phyloP scores from a whole-genome alignment of 1,139 yeast genomes.

The Pichia sp. region DNA sequence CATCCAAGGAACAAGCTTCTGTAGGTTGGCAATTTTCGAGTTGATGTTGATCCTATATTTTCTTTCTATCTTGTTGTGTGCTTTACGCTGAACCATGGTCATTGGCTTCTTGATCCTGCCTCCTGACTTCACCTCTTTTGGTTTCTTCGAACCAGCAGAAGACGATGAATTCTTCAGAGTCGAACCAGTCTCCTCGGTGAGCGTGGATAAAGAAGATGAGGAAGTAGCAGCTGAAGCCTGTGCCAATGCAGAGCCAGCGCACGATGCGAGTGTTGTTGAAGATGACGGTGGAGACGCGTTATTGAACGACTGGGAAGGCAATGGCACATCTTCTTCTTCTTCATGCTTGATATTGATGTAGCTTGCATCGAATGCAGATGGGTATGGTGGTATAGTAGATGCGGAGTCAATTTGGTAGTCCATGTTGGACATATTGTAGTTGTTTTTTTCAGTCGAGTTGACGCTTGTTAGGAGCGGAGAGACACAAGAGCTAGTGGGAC shows the following conservation, averaged over 20 bases:
- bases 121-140: constrained; percentile 3
- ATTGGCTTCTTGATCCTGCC: constrained; percentile 26
- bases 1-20: constrained; percentile 61
- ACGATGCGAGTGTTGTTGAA: background rate
- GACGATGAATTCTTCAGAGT: background rate
- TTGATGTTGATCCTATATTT: constrained; percentile 69
- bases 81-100: constrained; percentile 51
- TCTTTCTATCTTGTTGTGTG: constrained; percentile 68
- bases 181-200: background rate
- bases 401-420: background rate
- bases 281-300: background rate
- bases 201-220: background rate
- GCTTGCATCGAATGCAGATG: background rate
- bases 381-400: background rate
- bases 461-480: constrained; percentile 7
- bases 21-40: constrained; percentile 64
- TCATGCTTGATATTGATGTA: background rate
- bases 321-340: background rate
- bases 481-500: constrained; percentile 14
- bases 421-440: background rate
- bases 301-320: background rate
- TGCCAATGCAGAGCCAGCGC: background rate
- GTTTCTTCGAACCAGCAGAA: background rate
- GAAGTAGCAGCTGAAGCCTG: background rate
- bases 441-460: background rate